Evolutionary conservation across 2,329 filamentous ascomycete species (phyloP), one percentile per base, ranked within the genome.

Genomic region (Hymenoscyphus fraxineus): DNA sequence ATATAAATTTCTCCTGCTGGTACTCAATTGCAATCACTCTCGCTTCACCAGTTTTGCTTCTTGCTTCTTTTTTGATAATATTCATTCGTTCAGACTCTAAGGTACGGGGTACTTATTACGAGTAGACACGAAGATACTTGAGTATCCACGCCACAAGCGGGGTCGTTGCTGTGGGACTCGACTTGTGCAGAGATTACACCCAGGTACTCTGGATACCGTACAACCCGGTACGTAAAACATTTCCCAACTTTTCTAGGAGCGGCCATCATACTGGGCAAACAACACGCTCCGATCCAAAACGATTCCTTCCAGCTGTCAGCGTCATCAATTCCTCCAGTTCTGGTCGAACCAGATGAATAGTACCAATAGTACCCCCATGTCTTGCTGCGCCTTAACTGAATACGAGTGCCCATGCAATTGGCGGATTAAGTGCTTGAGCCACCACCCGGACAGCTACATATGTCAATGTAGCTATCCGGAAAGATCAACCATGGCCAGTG

Each of bases 291-390:
- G 10, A 22, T 6, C 5, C 44, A 51, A 47, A 19, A 22, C 44
- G n/a, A 47, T 10, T 47, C 19, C 41, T 47, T 47, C 19, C 44
- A 22, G 44, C 19, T 19, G 44, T 51, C 44, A 3, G 1, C 44
- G 44, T 51, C 44, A 51, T 51, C n/a, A 51, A 51, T 51, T 27
- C 44, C 22, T 51, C 44, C 44, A 51, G 27, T 51, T 51, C 44
- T 22, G 44, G 44, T 51, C 44, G 19, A 22, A 19, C n/a, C 7
- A 27, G 44, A 51, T n/a, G 44, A 51, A 51, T 51, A 22, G n/a
- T 10, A 51, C 44, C 44, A 51, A 51, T 51, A 22, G 44, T 10
- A 51, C 44, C 44, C 44, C 44, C 44, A 10, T 51, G 44, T 51
- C 44, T 51, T 22, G 44, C 44, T 51, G 44, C 44, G 44, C 44